Evolutionary conservation across 805 yeast species (phyloP).

Genomic region (Alloascoidea africana): DNA sequence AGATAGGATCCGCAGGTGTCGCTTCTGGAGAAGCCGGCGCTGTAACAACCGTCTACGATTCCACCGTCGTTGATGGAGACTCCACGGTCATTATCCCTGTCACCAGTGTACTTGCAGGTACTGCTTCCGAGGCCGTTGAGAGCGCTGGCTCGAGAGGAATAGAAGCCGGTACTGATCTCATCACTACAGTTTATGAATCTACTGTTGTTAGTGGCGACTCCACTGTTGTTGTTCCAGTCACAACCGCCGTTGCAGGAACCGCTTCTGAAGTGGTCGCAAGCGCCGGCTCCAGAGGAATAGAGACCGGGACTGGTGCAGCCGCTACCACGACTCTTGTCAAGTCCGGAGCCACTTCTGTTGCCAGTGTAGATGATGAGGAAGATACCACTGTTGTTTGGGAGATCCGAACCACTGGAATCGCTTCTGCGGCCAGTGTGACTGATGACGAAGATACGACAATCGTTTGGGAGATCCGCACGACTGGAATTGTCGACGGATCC

Average conservation of each 20-base stretch:
- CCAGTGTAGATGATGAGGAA: neutral
- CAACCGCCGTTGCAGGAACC: neutral
- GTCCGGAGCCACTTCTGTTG: neutral
- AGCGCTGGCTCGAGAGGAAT: neutral
- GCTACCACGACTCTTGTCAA: neutral
- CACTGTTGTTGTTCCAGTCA: neutral
- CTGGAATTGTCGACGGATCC: neutral
- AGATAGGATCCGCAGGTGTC: neutral
- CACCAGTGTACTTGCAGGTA: neutral
- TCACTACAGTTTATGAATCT: too few relatives aligned
- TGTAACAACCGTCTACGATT: neutral
- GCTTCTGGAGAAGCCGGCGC: neutral
- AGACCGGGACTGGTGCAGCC: neutral
- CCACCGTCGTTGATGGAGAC: neutral
- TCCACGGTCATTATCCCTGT: neutral
- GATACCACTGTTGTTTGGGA: constrained; percentile 1
- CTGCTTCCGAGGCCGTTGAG: neutral
- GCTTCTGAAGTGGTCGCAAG: neutral
- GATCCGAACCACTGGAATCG: neutral
- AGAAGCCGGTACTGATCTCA: neutral
- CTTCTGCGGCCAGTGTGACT: neutral
- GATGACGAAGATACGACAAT: neutral
- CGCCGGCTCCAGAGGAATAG: neutral
- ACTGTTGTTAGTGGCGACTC: neutral
- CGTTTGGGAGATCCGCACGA: too few relatives aligned